These are phyloP conservation scores for Margaritispora aquatica DNA, from an alignment of 495 filamentous ascomycete genomes.

Conservation along the genomic window DNA sequence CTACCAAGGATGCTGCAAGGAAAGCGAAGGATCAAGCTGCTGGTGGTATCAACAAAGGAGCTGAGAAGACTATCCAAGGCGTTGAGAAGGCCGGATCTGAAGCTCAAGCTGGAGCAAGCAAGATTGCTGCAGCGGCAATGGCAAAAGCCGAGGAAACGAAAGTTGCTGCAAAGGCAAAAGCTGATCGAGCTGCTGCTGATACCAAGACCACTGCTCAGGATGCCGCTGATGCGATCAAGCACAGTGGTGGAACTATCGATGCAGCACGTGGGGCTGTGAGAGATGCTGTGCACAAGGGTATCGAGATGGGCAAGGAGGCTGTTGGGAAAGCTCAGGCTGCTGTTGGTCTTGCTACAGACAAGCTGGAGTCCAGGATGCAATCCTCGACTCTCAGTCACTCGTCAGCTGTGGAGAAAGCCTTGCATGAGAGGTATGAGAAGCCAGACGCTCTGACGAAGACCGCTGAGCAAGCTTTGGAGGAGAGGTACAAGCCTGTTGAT, in stretches of 20 bases:
- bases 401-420: slow-evolving; percentile 37
- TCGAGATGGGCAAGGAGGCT: slow-evolving; percentile 28
- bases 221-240: slow-evolving; percentile 6
- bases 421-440: slow-evolving; percentile 40
- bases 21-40: slow-evolving; percentile 10
- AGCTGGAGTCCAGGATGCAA: slow-evolving; percentile 22
- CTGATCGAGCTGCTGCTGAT: slow-evolving; percentile 2
- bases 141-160: slow-evolving; percentile 1
- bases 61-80: slow-evolving; percentile 7
- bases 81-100: slow-evolving; percentile 7
- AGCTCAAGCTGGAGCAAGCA: slow-evolving; percentile 4
- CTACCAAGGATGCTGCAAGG: slow-evolving; percentile 13
- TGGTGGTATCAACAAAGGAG: slow-evolving; percentile 11
- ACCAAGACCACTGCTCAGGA: slow-evolving; percentile 8
- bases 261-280: slow-evolving; percentile 27
- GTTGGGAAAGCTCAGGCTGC: slow-evolving; percentile 26
- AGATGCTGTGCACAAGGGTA: slow-evolving; percentile 27
- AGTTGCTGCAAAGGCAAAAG: slow-evolving; percentile 10
- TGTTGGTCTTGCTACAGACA: slow-evolving; percentile 23
- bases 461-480: slow-evolving; percentile 37
- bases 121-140: slow-evolving; percentile 6
- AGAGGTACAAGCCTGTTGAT: slow-evolving; percentile 40
- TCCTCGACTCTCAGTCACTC: slow-evolving; percentile 11
- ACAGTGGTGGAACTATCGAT: slow-evolving; percentile 19
- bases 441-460: slow-evolving; percentile 28